These are phyloP conservation scores for Elasticomyces elasticus DNA, from an alignment of 495 filamentous ascomycete species.

Conservation along the genomic window DNA sequence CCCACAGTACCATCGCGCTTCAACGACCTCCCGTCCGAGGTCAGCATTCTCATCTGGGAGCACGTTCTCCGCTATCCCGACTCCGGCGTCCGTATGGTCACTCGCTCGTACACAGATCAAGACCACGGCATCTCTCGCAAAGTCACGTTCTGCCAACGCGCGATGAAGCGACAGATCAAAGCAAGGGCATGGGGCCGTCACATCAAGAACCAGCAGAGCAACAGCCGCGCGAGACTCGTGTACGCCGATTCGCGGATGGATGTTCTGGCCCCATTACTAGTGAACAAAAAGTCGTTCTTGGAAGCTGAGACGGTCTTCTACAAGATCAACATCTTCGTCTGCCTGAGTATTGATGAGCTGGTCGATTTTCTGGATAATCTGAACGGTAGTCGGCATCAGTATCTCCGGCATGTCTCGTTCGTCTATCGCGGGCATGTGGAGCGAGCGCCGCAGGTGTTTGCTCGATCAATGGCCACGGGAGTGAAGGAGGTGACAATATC, in stretches of 20 bases:
- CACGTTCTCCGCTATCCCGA: neutral
- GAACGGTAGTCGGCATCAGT: neutral
- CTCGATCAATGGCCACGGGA: too few species aligned
- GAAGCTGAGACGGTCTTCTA: neutral
- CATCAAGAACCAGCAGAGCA: neutral
- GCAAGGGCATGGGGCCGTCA: neutral
- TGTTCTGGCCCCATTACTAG: neutral
- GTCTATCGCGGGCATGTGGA: too few species aligned
- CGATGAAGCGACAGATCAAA: neutral
- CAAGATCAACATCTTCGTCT: neutral
- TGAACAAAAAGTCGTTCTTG: neutral
- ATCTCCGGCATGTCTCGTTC: neutral
- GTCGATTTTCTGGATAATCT: neutral
- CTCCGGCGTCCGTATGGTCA: neutral
- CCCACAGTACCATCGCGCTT: neutral
- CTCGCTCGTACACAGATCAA: neutral
- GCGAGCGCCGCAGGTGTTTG: too few species aligned
- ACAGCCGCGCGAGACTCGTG: neutral
- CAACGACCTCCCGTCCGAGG: slow-evolving; percentile 3
- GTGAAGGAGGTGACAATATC: too few species aligned
- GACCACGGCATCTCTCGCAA: neutral
- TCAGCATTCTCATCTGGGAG: neutral
- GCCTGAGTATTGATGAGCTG: neutral
- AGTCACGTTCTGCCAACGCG: neutral
- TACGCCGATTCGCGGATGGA: neutral